These are phyloP conservation scores for Astrephomene gubernaculifera DNA, from an alignment of 139 green algal genomes.

Conservation along the genomic window DNA sequence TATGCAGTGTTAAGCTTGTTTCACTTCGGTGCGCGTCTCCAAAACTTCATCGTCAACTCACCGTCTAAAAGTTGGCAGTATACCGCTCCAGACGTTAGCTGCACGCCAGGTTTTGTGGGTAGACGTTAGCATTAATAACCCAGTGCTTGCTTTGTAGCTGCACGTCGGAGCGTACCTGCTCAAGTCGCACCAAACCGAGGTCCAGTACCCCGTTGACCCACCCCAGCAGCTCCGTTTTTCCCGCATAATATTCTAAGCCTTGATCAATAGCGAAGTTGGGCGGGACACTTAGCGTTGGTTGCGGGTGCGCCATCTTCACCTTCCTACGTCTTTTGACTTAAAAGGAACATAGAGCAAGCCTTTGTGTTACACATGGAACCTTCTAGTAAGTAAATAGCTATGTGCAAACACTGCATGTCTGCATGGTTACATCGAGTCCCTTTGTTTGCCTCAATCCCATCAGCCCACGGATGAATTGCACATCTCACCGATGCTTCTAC, in stretches of 20 bases:
- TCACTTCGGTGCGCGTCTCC: too few relatives aligned
- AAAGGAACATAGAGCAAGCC: neutral
- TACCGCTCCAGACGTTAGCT: constrained; percentile 66
- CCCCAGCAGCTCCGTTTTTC: constrained; percentile 82
- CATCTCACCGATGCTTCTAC: too few relatives aligned
- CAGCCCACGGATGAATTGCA: too few relatives aligned
- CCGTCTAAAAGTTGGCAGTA: constrained; percentile 70
- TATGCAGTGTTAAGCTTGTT: too few relatives aligned
- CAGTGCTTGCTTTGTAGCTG: neutral
- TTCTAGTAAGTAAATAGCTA: too few relatives aligned
- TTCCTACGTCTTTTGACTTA: too few relatives aligned
- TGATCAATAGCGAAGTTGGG: constrained; percentile 34
- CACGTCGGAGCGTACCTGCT: constrained; percentile 76
- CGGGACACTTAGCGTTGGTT: neutral
- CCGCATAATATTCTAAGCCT: constrained; percentile 52
- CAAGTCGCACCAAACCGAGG: constrained; percentile 87
- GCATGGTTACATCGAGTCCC: too few relatives aligned
- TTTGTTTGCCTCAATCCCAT: too few relatives aligned
- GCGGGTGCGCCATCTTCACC: constrained; percentile 4
- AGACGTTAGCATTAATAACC: neutral
- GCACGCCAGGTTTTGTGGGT: neutral
- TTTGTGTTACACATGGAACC: too few relatives aligned
- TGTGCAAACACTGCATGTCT: too few relatives aligned
- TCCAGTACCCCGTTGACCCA: constrained; percentile 91
- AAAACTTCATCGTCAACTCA: constrained; percentile 37